Evolutionary conservation across 2,329 filamentous ascomycete species (phyloP).

Genomic region (Colletotrichum brevisporum): DNA sequence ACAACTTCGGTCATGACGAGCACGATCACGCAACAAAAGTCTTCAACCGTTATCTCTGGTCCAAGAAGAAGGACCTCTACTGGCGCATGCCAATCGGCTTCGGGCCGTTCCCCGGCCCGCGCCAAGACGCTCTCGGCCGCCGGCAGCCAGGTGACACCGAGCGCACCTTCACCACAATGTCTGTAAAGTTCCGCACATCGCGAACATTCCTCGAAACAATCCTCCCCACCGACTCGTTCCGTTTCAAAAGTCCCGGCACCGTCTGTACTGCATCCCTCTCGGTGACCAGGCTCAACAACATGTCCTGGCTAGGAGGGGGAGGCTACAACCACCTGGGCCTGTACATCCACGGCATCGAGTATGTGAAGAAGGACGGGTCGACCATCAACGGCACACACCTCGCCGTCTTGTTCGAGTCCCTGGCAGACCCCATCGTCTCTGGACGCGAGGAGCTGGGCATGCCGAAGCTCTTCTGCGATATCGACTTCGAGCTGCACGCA

Average conservation of each 20-base stretch:
- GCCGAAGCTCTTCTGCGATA: constrained; percentile 69
- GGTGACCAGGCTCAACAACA: constrained; percentile 59
- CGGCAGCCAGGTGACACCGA: constrained; percentile 39
- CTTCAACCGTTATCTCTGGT: constrained; percentile 65
- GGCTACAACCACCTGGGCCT: constrained; percentile 72
- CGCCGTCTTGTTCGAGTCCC: constrained; percentile 70
- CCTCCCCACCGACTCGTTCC: constrained; percentile 57
- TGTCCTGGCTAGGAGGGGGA: constrained; percentile 73
- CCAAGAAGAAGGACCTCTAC: constrained; percentile 52
- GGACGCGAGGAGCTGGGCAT: constrained; percentile 74
- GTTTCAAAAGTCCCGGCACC: constrained; percentile 59
- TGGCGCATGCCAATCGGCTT: constrained; percentile 62
- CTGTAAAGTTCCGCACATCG: constrained; percentile 65
- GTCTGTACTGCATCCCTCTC: constrained; percentile 60
- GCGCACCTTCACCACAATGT: constrained; percentile 59
- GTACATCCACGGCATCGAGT: constrained; percentile 74
- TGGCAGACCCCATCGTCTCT: constrained; percentile 72
- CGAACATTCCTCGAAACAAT: constrained; percentile 63
- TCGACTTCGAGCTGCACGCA: constrained; percentile 58
- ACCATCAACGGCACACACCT: constrained; percentile 67
- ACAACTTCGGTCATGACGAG: constrained; percentile 73
- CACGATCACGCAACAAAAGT: constrained; percentile 66
- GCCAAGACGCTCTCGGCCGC: constrained; percentile 30
- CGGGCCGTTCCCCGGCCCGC: constrained; percentile 60
- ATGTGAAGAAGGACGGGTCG: constrained; percentile 63